Conservation (phyloP, 495 filamentous ascomycete species). For the Lophium mytilinum region DNA sequence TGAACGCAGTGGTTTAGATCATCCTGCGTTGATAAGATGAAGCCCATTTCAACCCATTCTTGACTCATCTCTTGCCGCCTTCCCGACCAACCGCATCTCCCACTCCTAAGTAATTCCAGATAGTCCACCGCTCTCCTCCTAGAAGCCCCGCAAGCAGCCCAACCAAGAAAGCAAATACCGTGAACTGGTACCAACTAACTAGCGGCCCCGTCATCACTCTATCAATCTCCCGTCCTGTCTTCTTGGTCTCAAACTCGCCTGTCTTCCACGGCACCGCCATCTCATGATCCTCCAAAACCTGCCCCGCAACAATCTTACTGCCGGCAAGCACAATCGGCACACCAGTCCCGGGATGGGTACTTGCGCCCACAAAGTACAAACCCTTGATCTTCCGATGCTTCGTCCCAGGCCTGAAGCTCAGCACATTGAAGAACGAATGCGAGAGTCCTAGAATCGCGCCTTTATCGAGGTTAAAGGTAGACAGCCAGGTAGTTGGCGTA, state of each 20-base stretch:
- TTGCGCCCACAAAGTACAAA: slow-evolving; percentile 60
- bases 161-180: not conserved
- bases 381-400: slow-evolving; percentile 41
- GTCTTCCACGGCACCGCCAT: slow-evolving; percentile 38
- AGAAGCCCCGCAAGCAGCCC: not conserved
- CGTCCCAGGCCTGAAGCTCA: slow-evolving; percentile 55
- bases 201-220: not conserved
- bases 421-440: slow-evolving; percentile 64
- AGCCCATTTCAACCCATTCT: no score
- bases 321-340: slow-evolving; percentile 63
- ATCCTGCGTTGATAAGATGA: no score
- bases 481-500: slow-evolving; percentile 52
- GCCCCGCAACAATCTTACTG: slow-evolving; percentile 50
- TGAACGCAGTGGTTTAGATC: no score
- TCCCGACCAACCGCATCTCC: not conserved
- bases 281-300: slow-evolving; percentile 42
- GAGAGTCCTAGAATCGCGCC: slow-evolving; percentile 61
- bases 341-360: slow-evolving; percentile 64
- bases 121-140: not conserved
- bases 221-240: slow-evolving; percentile 26
- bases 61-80: not conserved
- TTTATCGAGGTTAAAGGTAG: slow-evolving; percentile 59
- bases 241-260: slow-evolving; percentile 18
- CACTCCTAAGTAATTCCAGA: not conserved
- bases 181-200: not conserved